Evolutionary conservation across 1,139 yeast genomes (phyloP).

Genomic region (Candida buenavistaensis): DNA sequence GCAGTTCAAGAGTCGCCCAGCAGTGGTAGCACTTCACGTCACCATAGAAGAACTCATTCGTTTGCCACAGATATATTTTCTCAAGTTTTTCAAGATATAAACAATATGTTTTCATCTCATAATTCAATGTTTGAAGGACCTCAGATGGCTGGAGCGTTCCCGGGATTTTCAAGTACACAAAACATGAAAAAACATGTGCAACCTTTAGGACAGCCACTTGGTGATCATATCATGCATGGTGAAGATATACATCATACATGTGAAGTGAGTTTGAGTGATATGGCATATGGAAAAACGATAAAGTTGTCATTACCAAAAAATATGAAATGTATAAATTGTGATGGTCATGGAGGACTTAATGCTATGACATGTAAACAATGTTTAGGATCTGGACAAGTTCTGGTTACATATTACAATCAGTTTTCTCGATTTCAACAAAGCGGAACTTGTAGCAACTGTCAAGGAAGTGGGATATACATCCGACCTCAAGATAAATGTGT

Average conservation of each 20-base stretch:
- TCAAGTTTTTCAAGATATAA: constrained; percentile 40
- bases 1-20: constrained; percentile 15
- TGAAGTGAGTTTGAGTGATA: constrained; percentile 35
- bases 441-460: constrained; percentile 35
- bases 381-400: constrained; percentile 39
- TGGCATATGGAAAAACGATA: constrained; percentile 40
- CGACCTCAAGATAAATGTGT: constrained; percentile 26
- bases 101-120: constrained; percentile 27
- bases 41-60: constrained; percentile 5
- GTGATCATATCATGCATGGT: constrained; percentile 22
- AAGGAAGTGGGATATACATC: constrained; percentile 35
- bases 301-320: constrained; percentile 42
- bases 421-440: constrained; percentile 36
- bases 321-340: constrained; percentile 33
- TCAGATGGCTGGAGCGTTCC: constrained; percentile 1
- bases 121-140: constrained; percentile 13
- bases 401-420: constrained; percentile 32
- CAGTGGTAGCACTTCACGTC: constrained; percentile 9
- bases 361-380: constrained; percentile 36
- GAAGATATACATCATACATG: constrained; percentile 44
- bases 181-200: constrained; percentile 23
- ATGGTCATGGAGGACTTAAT: constrained; percentile 40
- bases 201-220: constrained; percentile 20
- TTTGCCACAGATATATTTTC: constrained; percentile 35
- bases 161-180: constrained; percentile 3